Percentiles rank a stretch among this genome's conserved stretches.
phyloP scores from a whole-genome alignment of 2,329 filamentous ascomycete species.

The Ploettnerulaceae sp. region DNA sequence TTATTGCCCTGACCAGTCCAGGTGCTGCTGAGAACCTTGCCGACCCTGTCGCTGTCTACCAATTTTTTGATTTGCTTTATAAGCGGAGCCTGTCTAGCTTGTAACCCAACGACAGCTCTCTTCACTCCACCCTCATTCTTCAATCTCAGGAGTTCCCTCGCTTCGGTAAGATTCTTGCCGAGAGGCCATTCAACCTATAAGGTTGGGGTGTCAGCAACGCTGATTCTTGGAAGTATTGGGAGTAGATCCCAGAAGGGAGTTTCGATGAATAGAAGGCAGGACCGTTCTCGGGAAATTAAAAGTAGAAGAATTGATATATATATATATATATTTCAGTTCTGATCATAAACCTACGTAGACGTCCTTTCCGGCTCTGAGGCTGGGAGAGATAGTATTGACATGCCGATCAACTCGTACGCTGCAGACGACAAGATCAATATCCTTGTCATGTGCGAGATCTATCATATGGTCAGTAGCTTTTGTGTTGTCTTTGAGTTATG shows the following conservation, averaged over 20 bases:
- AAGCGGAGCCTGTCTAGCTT: conserved; percentile 45
- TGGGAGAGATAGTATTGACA: conserved; percentile 38
- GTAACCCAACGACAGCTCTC: conserved; percentile 44
- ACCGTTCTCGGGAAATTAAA: too few relatives aligned
- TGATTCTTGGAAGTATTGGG: too few relatives aligned
- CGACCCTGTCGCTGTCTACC: conserved; percentile 43
- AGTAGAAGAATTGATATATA: too few relatives aligned
- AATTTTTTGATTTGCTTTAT: conserved; percentile 34
- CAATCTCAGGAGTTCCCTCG: conserved; percentile 40
- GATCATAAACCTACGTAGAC: too few relatives aligned
- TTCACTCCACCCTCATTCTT: conserved; percentile 38
- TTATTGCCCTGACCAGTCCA: conserved; percentile 13
- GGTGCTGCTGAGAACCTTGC: conserved; percentile 44
- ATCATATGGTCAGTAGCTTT: background rate
- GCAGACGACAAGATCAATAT: conserved; percentile 46
- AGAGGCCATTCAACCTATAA: conserved; percentile 50
- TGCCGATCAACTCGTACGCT: conserved; percentile 43
- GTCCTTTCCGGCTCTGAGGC: conserved; percentile 42
- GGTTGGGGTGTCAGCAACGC: too few relatives aligned
- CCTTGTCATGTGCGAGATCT: conserved; percentile 42
- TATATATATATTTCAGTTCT: too few relatives aligned
- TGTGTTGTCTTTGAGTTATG: background rate
- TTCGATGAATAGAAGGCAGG: too few relatives aligned
- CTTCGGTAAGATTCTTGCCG: conserved; percentile 38
- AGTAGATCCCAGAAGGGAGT: too few relatives aligned